A percentile compares a stretch with the other conserved stretches of the same genome.
phyloP scores from a whole-genome alignment of 2,329 filamentous ascomycete genomes.

The Triangularia setosa region DNA sequence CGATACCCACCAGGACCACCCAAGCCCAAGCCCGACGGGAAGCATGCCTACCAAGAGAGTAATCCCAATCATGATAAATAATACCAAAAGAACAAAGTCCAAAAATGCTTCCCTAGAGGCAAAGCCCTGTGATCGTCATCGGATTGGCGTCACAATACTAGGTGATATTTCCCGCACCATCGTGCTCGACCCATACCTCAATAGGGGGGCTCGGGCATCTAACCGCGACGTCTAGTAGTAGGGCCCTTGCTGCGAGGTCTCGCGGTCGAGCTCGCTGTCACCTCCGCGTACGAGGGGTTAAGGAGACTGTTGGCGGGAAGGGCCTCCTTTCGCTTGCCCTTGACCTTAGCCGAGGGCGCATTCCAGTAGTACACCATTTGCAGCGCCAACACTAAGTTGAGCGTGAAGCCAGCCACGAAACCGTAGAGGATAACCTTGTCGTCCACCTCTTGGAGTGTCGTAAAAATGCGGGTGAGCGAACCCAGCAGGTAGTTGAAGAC shows the following conservation, averaged over 20 bases:
- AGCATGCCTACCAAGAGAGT: background rate
- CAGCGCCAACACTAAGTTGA: slow-evolving; percentile 79
- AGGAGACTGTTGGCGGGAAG: slow-evolving; percentile 3
- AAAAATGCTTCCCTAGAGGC: no score
- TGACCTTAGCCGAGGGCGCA: slow-evolving; percentile 44
- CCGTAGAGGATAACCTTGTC: slow-evolving; percentile 95
- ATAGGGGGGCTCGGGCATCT: slow-evolving; percentile 1
- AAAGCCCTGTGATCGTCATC: no score
- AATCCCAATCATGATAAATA: background rate
- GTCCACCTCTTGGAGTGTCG: slow-evolving; percentile 93
- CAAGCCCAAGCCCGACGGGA: background rate
- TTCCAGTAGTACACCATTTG: slow-evolving; percentile 99
- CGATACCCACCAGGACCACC: background rate
- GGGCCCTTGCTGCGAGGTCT: slow-evolving; percentile 37
- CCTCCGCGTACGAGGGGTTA: slow-evolving; percentile 27
- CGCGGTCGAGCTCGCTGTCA: slow-evolving; percentile 19
- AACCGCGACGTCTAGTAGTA: slow-evolving; percentile 41
- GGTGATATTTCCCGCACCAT: no score
- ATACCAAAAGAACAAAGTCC: slow-evolving; percentile 8
- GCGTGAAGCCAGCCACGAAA: slow-evolving; percentile 83
- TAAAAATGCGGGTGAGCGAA: slow-evolving; percentile 92
- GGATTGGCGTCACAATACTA: no score
- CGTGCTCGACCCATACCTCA: no score
- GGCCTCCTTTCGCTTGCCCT: slow-evolving; percentile 39
- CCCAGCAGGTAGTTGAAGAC: slow-evolving; percentile 98